Percentiles rank a stretch among this genome's conserved stretches.
Conservation (phyloP, 2,329 filamentous ascomycete species). For the Penicillium sp. region DNA sequence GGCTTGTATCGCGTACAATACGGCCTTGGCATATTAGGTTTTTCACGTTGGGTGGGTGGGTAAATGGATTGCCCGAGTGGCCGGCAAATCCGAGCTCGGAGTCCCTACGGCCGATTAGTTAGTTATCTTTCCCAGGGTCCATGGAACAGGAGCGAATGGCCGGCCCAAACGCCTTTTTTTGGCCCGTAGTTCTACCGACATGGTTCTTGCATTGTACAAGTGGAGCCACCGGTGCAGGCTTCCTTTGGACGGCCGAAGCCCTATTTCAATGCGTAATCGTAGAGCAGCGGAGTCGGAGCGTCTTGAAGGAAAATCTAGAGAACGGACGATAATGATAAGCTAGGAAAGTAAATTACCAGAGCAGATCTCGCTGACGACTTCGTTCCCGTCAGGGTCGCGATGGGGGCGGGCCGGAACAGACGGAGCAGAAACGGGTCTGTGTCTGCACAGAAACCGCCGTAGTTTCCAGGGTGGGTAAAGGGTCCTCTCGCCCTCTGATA, state of each 20-base stretch:
- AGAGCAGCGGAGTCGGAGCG: conserved; percentile 4
- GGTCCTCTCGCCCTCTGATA: conserved; percentile 6
- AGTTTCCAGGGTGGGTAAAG: conserved; percentile 21
- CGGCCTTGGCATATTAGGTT: background rate
- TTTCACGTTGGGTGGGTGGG: background rate
- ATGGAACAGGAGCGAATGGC: conserved; percentile 6
- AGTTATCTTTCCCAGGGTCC: conserved; percentile 12
- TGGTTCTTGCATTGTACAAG: conserved; percentile 10
- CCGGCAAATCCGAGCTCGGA: background rate
- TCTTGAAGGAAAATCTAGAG: background rate
- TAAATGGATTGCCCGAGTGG: conserved; percentile 14
- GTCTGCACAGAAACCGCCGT: conserved; percentile 21
- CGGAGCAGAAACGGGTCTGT: conserved; percentile 20
- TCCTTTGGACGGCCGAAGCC: conserved; percentile 25
- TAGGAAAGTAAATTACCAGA: background rate
- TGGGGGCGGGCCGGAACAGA: conserved; percentile 24
- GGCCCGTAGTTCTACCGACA: conserved; percentile 23
- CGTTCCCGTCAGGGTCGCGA: conserved; percentile 17
- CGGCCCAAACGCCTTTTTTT: background rate
- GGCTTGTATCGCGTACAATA: background rate
- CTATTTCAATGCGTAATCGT: conserved; percentile 19
- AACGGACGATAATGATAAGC: background rate
- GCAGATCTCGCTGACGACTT: conserved; percentile 18
- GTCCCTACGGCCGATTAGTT: conserved; percentile 6
- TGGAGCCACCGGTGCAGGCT: conserved; percentile 5